Conservation (phyloP, 257 asterid species). For the Thymus quinquecostatus region DNA sequence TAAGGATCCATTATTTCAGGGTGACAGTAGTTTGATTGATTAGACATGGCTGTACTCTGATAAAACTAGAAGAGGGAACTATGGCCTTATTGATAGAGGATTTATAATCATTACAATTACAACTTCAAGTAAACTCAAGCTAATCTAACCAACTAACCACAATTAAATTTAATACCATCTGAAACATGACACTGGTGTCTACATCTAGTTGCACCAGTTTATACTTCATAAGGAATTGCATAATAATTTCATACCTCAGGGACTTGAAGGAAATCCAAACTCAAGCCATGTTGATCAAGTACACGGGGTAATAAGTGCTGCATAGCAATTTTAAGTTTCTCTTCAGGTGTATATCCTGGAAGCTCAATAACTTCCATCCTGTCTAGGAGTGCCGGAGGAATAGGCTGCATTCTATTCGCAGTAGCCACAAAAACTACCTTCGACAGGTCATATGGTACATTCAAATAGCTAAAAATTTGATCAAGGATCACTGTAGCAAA, state of each 20-base stretch:
- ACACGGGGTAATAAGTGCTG: conserved; percentile 92
- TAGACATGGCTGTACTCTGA: background rate
- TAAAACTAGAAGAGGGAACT: conserved; percentile 7
- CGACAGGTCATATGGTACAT: conserved; percentile 96
- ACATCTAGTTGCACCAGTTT: conserved; percentile 26
- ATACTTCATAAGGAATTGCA: conserved; percentile 27
- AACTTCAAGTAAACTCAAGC: conserved; percentile 25
- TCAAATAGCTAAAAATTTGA: conserved; percentile 72
- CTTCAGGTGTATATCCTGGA: conserved; percentile 99
- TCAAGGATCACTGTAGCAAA: conserved; percentile 59
- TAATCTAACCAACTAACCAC: conserved; percentile 9
- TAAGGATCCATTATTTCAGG: conserved; percentile 20
- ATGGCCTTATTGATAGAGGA: conserved; percentile 6
- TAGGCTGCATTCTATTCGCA: conserved; percentile 92
- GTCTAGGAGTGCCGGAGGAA: conserved; percentile 94
- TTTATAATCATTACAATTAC: conserved; percentile 5
- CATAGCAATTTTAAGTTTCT: conserved; percentile 89
- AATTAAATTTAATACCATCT: conserved; percentile 15
- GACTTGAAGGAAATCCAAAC: conserved; percentile 82
- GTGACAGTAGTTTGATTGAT: conserved; percentile 2
- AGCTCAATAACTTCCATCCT: conserved; percentile 99
- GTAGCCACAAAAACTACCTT: conserved; percentile 98
- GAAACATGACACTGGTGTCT: conserved; percentile 25
- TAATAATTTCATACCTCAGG: conserved; percentile 76
- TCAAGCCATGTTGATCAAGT: conserved; percentile 96